phyloP scores from a whole-genome alignment of 805 yeast genomes.

The Blastobotrys parvus region DNA sequence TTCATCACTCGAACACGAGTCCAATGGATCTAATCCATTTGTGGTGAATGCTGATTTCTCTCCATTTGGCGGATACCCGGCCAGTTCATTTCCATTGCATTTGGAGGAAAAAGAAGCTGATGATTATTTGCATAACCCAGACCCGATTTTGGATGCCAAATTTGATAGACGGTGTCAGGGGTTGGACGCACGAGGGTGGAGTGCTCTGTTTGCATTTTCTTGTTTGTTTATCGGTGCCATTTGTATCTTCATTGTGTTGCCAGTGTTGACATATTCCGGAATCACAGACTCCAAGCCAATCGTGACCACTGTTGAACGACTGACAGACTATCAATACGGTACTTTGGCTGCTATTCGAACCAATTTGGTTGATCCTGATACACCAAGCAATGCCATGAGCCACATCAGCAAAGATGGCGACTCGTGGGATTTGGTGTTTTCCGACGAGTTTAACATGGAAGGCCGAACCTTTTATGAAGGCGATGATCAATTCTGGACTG shows the following conservation, averaged over 20 bases:
- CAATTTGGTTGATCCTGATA: slow-evolving; percentile 60
- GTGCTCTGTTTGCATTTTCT: slow-evolving; percentile 33
- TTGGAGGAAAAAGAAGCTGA: slow-evolving; percentile 93
- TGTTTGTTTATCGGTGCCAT: slow-evolving; percentile 51
- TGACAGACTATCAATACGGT: slow-evolving; percentile 52
- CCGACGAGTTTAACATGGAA: slow-evolving; percentile 84
- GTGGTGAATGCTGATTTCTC: slow-evolving; percentile 33
- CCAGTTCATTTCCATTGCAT: slow-evolving; percentile 79
- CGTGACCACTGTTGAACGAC: slow-evolving; percentile 28
- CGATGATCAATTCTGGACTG: slow-evolving; percentile 88
- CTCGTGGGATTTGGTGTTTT: slow-evolving; percentile 68
- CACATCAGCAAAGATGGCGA: slow-evolving; percentile 53
- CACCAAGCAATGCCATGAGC: slow-evolving; percentile 46
- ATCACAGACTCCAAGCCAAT: slow-evolving; percentile 28
- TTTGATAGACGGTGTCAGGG: slow-evolving; percentile 42
- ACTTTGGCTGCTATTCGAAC: slow-evolving; percentile 52
- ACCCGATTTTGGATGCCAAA: slow-evolving; percentile 85
- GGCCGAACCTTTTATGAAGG: slow-evolving; percentile 88
- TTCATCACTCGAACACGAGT: slow-evolving; percentile 14
- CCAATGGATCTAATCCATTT: slow-evolving; percentile 20
- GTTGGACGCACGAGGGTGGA: slow-evolving; percentile 31
- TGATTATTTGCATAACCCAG: slow-evolving; percentile 93
- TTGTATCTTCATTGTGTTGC: slow-evolving; percentile 67
- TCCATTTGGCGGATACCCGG: slow-evolving; percentile 97
- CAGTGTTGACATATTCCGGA: slow-evolving; percentile 80